Evolutionary conservation across 2,329 filamentous ascomycete species (phyloP).

Genomic region (Fusarium sp.): DNA sequence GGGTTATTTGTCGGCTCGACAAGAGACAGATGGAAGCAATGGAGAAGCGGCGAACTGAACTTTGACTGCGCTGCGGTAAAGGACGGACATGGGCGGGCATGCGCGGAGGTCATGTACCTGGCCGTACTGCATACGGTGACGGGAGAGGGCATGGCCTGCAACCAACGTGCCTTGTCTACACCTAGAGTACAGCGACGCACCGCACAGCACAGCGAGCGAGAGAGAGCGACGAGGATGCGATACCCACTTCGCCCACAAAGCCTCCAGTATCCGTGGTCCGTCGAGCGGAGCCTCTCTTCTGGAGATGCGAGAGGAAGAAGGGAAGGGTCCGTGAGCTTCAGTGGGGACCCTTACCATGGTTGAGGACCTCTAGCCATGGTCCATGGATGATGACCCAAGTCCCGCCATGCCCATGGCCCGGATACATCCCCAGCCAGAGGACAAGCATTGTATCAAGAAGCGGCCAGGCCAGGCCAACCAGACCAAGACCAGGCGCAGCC

Average conservation of each 20-base stretch:
- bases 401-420: conserved; percentile 1
- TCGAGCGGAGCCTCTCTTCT: conserved; percentile 15
- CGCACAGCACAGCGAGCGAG: not conserved
- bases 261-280: conserved; percentile 7
- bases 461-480: conserved; percentile 9
- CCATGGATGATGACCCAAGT: conserved; percentile 21
- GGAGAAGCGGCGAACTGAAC: conserved; percentile 11
- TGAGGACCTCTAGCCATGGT: conserved; percentile 25
- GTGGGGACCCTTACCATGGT: conserved; percentile 13
- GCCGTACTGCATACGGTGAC: conserved; percentile 6
- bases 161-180: conserved; percentile 11
- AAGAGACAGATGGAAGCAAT: not conserved
- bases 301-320: conserved; percentile 1
- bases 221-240: conserved; percentile 14
- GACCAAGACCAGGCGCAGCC: not conserved
- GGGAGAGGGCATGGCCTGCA: not conserved
- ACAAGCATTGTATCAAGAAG: conserved; percentile 7
- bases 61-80: not conserved
- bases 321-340: conserved; percentile 29
- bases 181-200: not conserved
- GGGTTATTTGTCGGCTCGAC: not conserved
- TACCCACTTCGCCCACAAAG: conserved; percentile 11
- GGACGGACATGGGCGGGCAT: not conserved
- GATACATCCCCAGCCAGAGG: conserved; percentile 8
- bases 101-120: not conserved